Evolutionary conservation across 129 eudicot species (phyloP), one percentile per base, ranked within the genome.

Genomic region (Solidago caesia): DNA sequence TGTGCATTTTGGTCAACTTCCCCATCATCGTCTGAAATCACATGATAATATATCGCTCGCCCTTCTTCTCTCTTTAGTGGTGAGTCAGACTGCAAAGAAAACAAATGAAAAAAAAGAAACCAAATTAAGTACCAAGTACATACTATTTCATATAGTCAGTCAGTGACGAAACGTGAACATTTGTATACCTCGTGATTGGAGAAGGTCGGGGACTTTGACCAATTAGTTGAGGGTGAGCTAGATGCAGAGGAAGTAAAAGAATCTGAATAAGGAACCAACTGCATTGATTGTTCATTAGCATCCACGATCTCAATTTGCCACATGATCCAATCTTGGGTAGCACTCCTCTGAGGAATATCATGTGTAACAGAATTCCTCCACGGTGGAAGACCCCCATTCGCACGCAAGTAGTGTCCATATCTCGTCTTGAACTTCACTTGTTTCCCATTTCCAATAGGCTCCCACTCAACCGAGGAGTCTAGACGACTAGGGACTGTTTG

Each of bases 281-380:
- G 68, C 44, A 79, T 65, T 7, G 84, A 68, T 25, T 75, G 63
- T 10, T 44, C 82, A 7, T 51, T 10, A 12, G 86, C 84, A 42
- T 88, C 89, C 5, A 82, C 81, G 5, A 90, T 70, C 15, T 85
- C 84, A 56, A 90, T 86, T 39, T 90, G 65, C 96, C 96, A 90
- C 3, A 71, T 63, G 47, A 91, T 78, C 97, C 96, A 88, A 49
- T 89, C 90, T 79, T 85, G 84, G 7, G 93, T 90, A 6, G 76
- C 79, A 42, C 79, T 87, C 66, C 96, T 84, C n/a, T 86, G 77
- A 26, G 97, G 96, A 10, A 87, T 82, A 69, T 87, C 96, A 64
- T 90, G 96, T 0, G 96, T 90, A 42, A 90, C 87, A 0, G 91
- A 83, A 44, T 90, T 87, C 71, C 89, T 75, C 96, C 96, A 90